phyloP scores from a whole-genome alignment of 2,329 filamentous ascomycete genomes.

The Colletotrichum acutatum region DNA sequence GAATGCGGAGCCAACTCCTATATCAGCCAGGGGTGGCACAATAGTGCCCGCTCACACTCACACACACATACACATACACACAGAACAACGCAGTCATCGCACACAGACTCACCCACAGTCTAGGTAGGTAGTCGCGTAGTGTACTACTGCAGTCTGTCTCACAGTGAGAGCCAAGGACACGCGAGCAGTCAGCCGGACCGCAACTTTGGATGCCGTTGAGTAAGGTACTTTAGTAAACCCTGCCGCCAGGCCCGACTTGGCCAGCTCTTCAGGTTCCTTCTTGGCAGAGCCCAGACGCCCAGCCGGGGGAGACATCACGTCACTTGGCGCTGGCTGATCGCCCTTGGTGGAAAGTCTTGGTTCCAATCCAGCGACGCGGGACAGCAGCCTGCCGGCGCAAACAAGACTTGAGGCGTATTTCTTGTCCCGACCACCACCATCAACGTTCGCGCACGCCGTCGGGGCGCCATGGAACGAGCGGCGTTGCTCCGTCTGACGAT shows the following conservation, averaged over 20 bases:
- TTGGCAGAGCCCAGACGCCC: neutral
- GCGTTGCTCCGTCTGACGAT: neutral
- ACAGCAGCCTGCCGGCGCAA: slow-evolving; percentile 10
- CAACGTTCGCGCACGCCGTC: neutral
- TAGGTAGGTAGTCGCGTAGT: no score
- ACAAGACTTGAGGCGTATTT: slow-evolving; percentile 17
- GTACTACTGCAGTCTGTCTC: neutral
- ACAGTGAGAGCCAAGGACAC: neutral
- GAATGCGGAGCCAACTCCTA: slow-evolving; percentile 19
- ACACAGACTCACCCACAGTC: neutral
- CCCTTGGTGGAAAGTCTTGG: slow-evolving; percentile 14
- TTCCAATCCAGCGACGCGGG: slow-evolving; percentile 9
- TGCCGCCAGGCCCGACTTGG: slow-evolving; percentile 26
- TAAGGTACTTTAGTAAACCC: neutral
- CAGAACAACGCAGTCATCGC: neutral
- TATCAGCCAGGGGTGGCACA: neutral
- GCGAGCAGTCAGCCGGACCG: neutral
- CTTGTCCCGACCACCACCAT: neutral
- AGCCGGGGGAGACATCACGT: slow-evolving; percentile 3
- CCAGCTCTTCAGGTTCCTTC: slow-evolving; percentile 5
- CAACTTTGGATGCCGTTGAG: slow-evolving; percentile 1
- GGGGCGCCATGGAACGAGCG: neutral
- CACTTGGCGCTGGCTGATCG: slow-evolving; percentile 20
- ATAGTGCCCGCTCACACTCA: neutral
- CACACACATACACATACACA: no score